Conservation (phyloP, 768 basidiomycete species). For the Inosperma sp. region DNA sequence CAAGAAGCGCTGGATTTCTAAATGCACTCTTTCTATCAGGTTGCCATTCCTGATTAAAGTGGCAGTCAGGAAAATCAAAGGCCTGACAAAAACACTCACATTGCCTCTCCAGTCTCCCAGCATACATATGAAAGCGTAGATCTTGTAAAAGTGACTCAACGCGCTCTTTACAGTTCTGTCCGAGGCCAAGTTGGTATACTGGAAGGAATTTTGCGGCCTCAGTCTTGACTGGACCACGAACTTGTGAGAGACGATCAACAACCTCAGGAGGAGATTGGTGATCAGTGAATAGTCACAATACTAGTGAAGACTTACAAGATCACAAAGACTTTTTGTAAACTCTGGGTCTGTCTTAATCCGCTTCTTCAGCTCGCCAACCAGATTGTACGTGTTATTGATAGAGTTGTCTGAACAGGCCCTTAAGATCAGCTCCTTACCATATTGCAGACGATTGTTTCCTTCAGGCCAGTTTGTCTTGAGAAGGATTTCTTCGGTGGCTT, state of each 20-base stretch:
- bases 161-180: neutral
- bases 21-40: constrained; percentile 1
- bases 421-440: neutral
- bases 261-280: neutral
- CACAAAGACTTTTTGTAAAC: constrained; percentile 2
- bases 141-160: constrained; percentile 2
- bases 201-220: constrained; percentile 5
- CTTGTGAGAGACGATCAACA: neutral
- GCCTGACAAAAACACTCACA: neutral
- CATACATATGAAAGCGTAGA: neutral
- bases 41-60: neutral
- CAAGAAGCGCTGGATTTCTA: neutral
- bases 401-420: neutral
- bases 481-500: neutral
- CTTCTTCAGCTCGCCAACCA: neutral
- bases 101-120: neutral
- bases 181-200: neutral
- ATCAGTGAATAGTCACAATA: neutral
- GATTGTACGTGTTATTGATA: neutral
- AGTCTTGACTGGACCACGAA: neutral
- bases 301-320: neutral
- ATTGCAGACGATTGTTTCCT: neutral
- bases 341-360: neutral
- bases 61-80: neutral
- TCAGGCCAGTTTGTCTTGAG: constrained; percentile 3